Percentiles rank a stretch among this genome's conserved stretches.
Conservation (phyloP, 225 moss, liverwort and hornwort genomes). For the Physcomitrellopsis africana region DNA sequence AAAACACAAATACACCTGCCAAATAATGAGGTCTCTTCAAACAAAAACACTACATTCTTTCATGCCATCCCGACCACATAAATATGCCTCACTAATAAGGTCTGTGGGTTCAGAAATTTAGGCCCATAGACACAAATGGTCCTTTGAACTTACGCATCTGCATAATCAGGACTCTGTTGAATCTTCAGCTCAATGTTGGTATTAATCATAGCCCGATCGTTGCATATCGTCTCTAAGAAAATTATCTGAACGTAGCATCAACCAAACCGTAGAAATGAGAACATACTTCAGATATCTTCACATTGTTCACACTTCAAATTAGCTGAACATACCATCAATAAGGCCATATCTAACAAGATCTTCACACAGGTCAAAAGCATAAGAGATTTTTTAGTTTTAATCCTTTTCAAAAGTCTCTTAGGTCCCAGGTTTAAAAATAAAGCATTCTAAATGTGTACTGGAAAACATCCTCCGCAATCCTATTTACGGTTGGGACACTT, state of each 20-base stretch:
- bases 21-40: conserved; percentile 23
- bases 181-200: conserved; percentile 93
- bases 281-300: no score
- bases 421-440: neutral
- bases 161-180: conserved; percentile 93
- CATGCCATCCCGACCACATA: conserved; percentile 19
- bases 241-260: conserved; percentile 65
- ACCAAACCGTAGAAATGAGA: conserved; percentile 13
- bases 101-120: neutral
- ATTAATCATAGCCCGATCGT: conserved; percentile 89
- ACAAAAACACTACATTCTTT: conserved; percentile 16
- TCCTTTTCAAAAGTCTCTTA: conserved; percentile 17
- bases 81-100: neutral
- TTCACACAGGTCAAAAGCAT: conserved; percentile 17
- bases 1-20: conserved; percentile 15
- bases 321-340: conserved; percentile 52
- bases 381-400: conserved; percentile 15
- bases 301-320: conserved; percentile 38
- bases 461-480: neutral
- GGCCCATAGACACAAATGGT: neutral
- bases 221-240: conserved; percentile 96
- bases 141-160: conserved; percentile 69
- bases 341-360: neutral
- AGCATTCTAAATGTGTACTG: conserved; percentile 15
- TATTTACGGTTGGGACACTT: neutral